A percentile compares a stretch with the other conserved stretches of the same genome.
These are phyloP conservation scores for Papiliotrema fonsecae DNA, from an alignment of 1,284 basidiomycete species.

Conservation along the genomic window DNA sequence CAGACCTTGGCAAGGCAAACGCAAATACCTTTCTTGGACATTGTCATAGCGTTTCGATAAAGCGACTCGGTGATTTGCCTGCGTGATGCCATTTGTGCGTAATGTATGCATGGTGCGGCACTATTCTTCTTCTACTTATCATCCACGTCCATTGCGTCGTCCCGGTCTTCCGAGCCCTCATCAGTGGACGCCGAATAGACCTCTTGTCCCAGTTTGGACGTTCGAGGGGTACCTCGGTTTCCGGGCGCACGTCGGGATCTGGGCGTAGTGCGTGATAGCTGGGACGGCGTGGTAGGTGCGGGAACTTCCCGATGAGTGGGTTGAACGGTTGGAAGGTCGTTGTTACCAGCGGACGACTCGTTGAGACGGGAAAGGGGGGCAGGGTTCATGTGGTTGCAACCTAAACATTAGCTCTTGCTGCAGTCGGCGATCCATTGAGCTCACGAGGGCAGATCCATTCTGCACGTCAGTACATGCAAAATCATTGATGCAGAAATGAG, in stretches of 20 bases:
- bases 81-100: no score
- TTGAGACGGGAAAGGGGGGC: conserved; percentile 29
- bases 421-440: background rate
- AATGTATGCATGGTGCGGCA: conserved; percentile 94
- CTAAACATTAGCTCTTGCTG: conserved; percentile 9
- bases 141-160: conserved; percentile 5
- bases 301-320: background rate
- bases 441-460: conserved; percentile 46
- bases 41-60: no score
- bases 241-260: conserved; percentile 17
- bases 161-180: conserved; percentile 18
- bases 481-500: background rate
- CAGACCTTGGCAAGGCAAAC: no score
- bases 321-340: conserved; percentile 1
- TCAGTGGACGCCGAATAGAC: conserved; percentile 33
- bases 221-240: conserved; percentile 28
- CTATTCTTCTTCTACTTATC: conserved; percentile 22
- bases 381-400: conserved; percentile 45
- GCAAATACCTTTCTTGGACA: no score
- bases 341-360: background rate
- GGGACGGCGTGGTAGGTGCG: conserved; percentile 13
- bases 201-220: conserved; percentile 34
- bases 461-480: conserved; percentile 11
- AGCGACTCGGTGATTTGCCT: no score
- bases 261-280: conserved; percentile 16